Conservation (phyloP, 345 rosid genomes). For the Eutrema japonicum region DNA sequence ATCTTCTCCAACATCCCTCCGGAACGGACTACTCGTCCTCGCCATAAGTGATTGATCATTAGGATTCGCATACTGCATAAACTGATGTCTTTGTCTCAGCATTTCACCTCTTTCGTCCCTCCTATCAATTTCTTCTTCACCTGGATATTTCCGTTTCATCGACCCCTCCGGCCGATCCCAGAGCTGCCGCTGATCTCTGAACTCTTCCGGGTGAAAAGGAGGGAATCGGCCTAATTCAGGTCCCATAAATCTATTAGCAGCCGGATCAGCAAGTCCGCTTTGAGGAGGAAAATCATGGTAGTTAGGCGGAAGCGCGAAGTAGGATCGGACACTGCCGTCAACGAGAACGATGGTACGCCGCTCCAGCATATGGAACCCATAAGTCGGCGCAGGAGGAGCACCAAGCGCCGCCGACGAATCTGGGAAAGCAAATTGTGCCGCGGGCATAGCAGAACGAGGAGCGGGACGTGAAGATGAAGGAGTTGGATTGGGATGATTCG, state of each 20-base stretch:
- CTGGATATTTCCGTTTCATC: constrained; percentile 66
- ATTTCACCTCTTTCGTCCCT: constrained; percentile 49
- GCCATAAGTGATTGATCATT: constrained; percentile 44
- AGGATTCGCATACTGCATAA: constrained; percentile 49
- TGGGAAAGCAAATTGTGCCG: constrained; percentile 51
- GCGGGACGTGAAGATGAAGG: constrained; percentile 46
- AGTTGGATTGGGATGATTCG: constrained; percentile 43
- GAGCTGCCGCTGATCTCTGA: constrained; percentile 51
- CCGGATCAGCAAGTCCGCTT: constrained; percentile 39
- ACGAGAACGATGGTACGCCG: constrained; percentile 80
- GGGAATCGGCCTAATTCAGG: constrained; percentile 45
- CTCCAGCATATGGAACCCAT: constrained; percentile 95
- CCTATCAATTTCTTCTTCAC: constrained; percentile 54
- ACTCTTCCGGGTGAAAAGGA: constrained; percentile 55
- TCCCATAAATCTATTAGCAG: constrained; percentile 39
- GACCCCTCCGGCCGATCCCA: constrained; percentile 52
- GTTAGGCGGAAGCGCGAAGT: constrained; percentile 93
- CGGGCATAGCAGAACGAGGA: constrained; percentile 36
- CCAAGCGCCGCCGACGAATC: constrained; percentile 59
- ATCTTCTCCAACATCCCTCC: constrained; percentile 48
- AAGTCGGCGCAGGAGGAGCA: constrained; percentile 78
- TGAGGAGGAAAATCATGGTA: constrained; percentile 67
- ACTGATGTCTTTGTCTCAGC: constrained; percentile 52
- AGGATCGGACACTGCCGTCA: constrained; percentile 92
- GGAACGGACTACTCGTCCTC: constrained; percentile 50